Evolutionary conservation across 352 stramenopile species (phyloP), one percentile per base, ranked within the genome.

Genomic region (Pythium chondricola): DNA sequence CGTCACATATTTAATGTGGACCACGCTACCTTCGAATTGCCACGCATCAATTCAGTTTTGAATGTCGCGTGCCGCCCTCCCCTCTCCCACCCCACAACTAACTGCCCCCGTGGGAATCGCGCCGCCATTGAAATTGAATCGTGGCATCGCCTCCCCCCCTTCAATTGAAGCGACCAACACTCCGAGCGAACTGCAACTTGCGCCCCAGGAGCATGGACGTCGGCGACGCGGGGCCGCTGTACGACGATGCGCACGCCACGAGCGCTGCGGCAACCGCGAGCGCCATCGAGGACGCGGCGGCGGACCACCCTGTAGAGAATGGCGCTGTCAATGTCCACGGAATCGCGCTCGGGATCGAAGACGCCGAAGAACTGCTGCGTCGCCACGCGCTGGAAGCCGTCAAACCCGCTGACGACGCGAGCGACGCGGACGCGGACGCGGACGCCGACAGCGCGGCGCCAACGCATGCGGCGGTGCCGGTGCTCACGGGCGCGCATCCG

Each of bases 151-250:
- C n/a, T n/a, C n/a, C n/a, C n/a, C n/a, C n/a, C n/a, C n/a, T n/a
- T n/a, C n/a, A n/a, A n/a, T n/a, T n/a, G n/a, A n/a, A n/a, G n/a
- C n/a, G n/a, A n/a, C n/a, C n/a, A n/a, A n/a, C n/a, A n/a, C n/a
- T n/a, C n/a, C n/a, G n/a, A n/a, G n/a, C n/a, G n/a, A n/a, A n/a
- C n/a, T n/a, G n/a, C n/a, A n/a, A n/a, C n/a, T n/a, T n/a, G n/a
- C n/a, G n/a, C n/a, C n/a, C n/a, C n/a, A n/a, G n/a, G n/a, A n/a
- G 18, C 30, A 50, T 50, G 42, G 49, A 57, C 6, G 42, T 46
- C n/a, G 27, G 2, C 24, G 35, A 27, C 37, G 18, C 10, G 7
- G 18, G 35, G 43, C 35, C 42, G n/a, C n/a, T n/a, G n/a, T n/a
- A n/a, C n/a, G n/a, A n/a, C n/a, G n/a, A n/a, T n/a, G n/a, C 27